Base-by-base conservation (phyloP, 2,329 filamentous ascomycete genomes). In the Dissoconium aciculare region DNA sequence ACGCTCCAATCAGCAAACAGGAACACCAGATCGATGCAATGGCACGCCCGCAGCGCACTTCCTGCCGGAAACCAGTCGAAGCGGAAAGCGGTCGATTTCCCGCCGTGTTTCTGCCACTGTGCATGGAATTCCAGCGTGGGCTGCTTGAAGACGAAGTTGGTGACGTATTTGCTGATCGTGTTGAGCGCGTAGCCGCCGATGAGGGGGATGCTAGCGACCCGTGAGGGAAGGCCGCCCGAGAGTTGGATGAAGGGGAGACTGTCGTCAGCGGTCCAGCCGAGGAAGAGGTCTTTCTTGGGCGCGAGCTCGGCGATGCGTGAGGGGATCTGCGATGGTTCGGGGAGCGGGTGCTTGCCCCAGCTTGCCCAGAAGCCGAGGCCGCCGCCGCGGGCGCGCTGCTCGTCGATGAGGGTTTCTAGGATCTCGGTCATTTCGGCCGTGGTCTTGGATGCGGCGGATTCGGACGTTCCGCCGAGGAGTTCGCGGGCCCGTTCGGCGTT, bases 231-330 rank as follows among this genome's bases (percentile, higher is more conserved):
- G n/a, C n/a, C n/a, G n/a, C n/a, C n/a, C 6, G 8, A 6, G 8
- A 27, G 6, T 12, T 27, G 26, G 6, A 27, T 9, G 26, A 27
- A 27, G 6, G 26, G 26, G 8, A 27, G 6, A 12, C 26, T 8
- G 26, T 27, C 26, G 26, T 27, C 26, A 12, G 26, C 26, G 8
- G 26, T 27, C 26, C 26, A 27, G 12, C 26, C 26, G 6, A 14
- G 8, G 11, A 27, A 12, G 11, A 27, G 26, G 11, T 27, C 19
- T 23, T 23, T 23, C n/a, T 23, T 8, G 8, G 8, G 8, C 8
- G 19, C 26, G 26, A 27, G 11, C 6, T 27, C 8, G 8, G 8
- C 6, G 9, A n/a, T 27, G 8, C 13, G 6, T 12, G 26, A 6
- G 12, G 6, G 8, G 26, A n/a, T n/a, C 6, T 27, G 6, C 6